Evolutionary conservation across 371 early-diverging fungal species (phyloP).

Genomic region (Mucor velutinosus): DNA sequence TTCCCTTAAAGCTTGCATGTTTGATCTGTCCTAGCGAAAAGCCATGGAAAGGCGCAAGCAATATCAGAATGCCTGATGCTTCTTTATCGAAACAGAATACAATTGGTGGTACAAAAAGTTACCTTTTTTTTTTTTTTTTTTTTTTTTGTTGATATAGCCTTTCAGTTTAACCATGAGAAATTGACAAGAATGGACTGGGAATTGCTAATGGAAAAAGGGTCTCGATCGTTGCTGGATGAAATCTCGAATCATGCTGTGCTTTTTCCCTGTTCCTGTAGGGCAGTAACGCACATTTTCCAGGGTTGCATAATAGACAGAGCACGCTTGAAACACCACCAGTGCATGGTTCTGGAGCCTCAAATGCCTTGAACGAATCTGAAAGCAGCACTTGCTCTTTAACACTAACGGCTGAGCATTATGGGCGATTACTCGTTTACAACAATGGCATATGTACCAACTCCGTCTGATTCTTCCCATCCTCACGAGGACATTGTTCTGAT

Average conservation of each 20-base stretch:
- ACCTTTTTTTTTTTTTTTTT: no score
- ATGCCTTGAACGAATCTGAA: neutral
- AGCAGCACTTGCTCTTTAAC: neutral
- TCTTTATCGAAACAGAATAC: neutral
- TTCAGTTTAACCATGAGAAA: neutral
- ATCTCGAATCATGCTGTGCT: neutral
- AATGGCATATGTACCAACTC: neutral
- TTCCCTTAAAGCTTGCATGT: neutral
- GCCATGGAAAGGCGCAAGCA: neutral
- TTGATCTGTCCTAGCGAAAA: neutral
- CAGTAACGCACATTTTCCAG: neutral
- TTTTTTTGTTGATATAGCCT: neutral
- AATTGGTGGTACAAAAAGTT: neutral
- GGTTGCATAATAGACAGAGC: neutral
- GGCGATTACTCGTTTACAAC: neutral
- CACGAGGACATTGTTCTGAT: neutral
- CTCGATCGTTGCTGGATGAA: neutral
- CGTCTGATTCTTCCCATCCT: neutral
- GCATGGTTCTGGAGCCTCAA: neutral
- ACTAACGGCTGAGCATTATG: neutral
- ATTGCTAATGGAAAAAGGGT: neutral
- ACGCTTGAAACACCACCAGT: neutral
- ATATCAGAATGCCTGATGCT: neutral
- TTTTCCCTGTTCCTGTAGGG: neutral
- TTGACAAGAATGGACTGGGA: neutral